Evolutionary conservation across 2,329 filamentous ascomycete genomes (phyloP).

Genomic region (Xylaria sp.): DNA sequence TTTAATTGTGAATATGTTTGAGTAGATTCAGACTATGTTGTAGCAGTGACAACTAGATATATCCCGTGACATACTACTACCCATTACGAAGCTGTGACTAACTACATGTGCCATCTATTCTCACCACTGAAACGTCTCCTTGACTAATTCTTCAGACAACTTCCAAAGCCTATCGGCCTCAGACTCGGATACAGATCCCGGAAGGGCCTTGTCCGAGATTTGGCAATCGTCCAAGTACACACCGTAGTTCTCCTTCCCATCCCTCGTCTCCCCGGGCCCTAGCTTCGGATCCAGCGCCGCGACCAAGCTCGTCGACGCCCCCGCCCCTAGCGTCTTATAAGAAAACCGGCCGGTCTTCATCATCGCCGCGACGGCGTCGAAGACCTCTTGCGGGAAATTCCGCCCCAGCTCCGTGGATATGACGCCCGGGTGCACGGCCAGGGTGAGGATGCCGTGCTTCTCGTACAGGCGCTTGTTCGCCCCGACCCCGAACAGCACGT

Average conservation of each 20-base stretch:
- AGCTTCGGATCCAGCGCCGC: slow-evolving; percentile 51
- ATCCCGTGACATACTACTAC: no score
- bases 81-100: not conserved
- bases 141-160: slow-evolving; percentile 51
- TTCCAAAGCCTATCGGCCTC: slow-evolving; percentile 54
- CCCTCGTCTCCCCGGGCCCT: slow-evolving; percentile 39
- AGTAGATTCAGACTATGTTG: no score
- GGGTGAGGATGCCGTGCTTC: slow-evolving; percentile 50
- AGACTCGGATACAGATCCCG: slow-evolving; percentile 44
- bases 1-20: not conserved
- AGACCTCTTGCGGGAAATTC: slow-evolving; percentile 34
- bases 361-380: slow-evolving; percentile 36
- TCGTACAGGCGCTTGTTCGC: slow-evolving; percentile 48
- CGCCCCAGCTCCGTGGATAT: slow-evolving; percentile 51
- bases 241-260: slow-evolving; percentile 51
- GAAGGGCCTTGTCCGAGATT: slow-evolving; percentile 44
- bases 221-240: slow-evolving; percentile 51
- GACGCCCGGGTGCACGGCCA: slow-evolving; percentile 51
- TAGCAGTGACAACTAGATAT: not conserved
- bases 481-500: slow-evolving; percentile 50
- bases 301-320: slow-evolving; percentile 47
- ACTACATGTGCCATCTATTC: not conserved
- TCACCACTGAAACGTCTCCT: slow-evolving; percentile 51
- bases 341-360: not conserved
- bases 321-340: slow-evolving; percentile 40